Base-by-base conservation (phyloP, 768 basidiomycete species). In the Termitomyces sp. region DNA sequence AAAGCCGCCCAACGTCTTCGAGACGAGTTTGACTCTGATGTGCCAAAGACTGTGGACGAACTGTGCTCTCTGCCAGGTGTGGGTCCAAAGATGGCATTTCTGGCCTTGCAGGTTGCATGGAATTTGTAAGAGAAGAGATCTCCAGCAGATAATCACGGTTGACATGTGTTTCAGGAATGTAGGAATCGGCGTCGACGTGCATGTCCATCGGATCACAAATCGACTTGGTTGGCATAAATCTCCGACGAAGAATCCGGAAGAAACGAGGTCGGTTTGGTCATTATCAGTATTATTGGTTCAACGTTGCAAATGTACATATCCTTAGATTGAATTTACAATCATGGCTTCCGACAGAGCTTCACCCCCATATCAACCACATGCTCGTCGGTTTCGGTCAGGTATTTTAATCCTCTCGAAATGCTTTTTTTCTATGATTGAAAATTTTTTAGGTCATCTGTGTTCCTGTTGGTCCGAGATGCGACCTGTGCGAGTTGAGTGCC, bases 11-110 rank as follows among this genome's bases (percentile, higher is more conserved):
- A 80, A 57, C 77, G 75, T 44, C 75, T 97, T 10, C 74, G 78
- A 17, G 86, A 91, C 56, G 78, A 86, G 0, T 92, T 91, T 57
- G 78, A 80, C 45, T 86, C 86, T 2, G 94, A 98, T 58, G 86
- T 98, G 0, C 96, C 96, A 0, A 85, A 88, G 67, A 94, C 92
- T 0, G 84, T 88, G 3, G 94, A 94, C 38, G 91, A 91, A 41
- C 75, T 99, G 9, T 91, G 93, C 62, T 87, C 88, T 5, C 71
- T 98, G 12, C 85, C 86, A 1, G 96, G 96, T 0, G 94, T 98
- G 0, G 96, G 96, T 0, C 96, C 94, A 0, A 98, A 99, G 70
- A 97, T 98, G 94, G 92, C 92, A 0, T 96, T 91, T 71, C 69
- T 97, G 37, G 75, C 85, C 1, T 76, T 96, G 2, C 93, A 94